These are phyloP conservation scores for Kondoa subrosea DNA, from an alignment of 768 basidiomycete genomes.

Conservation along the genomic window DNA sequence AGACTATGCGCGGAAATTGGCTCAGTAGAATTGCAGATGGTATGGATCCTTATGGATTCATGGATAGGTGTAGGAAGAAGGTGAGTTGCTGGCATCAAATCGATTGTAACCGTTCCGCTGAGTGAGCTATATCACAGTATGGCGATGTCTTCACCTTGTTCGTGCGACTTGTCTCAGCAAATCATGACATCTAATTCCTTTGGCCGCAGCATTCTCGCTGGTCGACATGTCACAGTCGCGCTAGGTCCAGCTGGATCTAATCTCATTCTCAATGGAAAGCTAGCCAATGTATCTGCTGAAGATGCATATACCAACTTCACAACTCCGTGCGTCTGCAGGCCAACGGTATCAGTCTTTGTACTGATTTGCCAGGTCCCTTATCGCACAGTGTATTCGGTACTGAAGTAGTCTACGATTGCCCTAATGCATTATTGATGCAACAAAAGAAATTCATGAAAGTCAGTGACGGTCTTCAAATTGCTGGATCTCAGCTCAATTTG, in stretches of 20 bases:
- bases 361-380: not conserved
- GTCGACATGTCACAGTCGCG: constrained; percentile 75
- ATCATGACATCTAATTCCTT: not conserved
- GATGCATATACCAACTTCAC: constrained; percentile 57
- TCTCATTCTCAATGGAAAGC: constrained; percentile 83
- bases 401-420: constrained; percentile 92
- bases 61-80: constrained; percentile 58
- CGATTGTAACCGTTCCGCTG: constrained; percentile 1
- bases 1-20: not conserved
- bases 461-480: not conserved
- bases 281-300: constrained; percentile 79
- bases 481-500: not conserved
- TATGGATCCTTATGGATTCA: constrained; percentile 78
- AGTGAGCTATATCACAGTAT: constrained; percentile 42
- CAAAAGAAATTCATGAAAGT: constrained; percentile 92
- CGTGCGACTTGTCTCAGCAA: not conserved
- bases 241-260: constrained; percentile 84
- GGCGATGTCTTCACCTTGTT: constrained; percentile 89
- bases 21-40: constrained; percentile 68
- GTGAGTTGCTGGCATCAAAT: constrained; percentile 33
- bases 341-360: not conserved
- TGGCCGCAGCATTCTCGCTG: constrained; percentile 45
- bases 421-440: constrained; percentile 93
- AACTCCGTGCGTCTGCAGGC: constrained; percentile 30
- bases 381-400: constrained; percentile 58